Percentiles rank a stretch among this genome's conserved stretches.
phyloP scores from a whole-genome alignment of 2,329 filamentous ascomycete species.

The Cytospora paraplurivora region DNA sequence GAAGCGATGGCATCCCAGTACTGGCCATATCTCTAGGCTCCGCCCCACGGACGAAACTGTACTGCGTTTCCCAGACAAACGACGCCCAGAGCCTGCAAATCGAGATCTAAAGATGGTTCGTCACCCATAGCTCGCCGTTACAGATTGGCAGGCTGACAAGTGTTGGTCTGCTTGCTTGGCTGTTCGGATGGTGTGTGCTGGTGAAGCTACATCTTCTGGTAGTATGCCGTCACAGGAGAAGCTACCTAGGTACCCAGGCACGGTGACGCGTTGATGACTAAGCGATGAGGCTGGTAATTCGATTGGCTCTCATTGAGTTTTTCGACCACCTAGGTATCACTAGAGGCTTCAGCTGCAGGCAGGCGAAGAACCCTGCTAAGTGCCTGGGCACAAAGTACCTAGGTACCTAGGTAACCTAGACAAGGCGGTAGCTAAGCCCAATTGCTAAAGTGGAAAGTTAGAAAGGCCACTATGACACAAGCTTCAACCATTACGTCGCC shows the following conservation, averaged over 20 bases:
- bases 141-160: no score
- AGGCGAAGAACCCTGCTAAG: no score
- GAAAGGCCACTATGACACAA: background rate
- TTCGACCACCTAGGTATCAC: no score
- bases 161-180: no score
- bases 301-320: background rate
- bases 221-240: background rate
- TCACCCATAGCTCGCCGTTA: no score
- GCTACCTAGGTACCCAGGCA: no score
- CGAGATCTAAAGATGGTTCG: background rate
- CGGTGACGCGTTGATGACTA: background rate
- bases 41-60: background rate
- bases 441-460: no score
- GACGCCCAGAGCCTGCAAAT: background rate
- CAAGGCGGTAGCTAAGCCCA: no score
- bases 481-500: background rate
- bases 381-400: no score
- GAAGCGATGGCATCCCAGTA: background rate
- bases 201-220: background rate
- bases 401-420: no score
- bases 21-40: background rate
- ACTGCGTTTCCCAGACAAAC: background rate
- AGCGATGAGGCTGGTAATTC: background rate
- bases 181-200: background rate
- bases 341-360: background rate